phyloP scores from a whole-genome alignment of 257 asterid species.

The Nicotiana obtusifolia region DNA sequence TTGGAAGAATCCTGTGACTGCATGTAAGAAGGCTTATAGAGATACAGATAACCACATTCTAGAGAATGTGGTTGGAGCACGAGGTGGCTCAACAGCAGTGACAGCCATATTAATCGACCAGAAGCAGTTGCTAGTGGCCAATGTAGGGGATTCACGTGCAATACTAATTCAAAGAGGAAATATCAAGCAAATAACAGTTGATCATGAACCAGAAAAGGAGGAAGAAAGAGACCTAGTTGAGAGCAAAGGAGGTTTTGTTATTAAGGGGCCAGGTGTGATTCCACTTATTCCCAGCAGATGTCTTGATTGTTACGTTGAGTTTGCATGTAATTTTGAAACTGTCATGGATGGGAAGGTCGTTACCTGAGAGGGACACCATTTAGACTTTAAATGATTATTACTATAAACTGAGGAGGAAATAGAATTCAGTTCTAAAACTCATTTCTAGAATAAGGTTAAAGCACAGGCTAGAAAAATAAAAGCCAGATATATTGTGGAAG shows the following conservation, averaged over 20 bases:
- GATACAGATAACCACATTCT: conserved; percentile 28
- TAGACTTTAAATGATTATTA: neutral
- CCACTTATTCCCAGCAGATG: neutral
- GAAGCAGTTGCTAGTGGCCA: conserved; percentile 35
- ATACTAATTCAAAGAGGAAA: conserved; percentile 30
- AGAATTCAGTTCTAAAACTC: neutral
- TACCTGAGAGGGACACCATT: neutral
- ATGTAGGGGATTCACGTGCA: conserved; percentile 51
- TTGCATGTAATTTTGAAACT: neutral
- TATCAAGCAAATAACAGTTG: conserved; percentile 28
- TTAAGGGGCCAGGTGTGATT: conserved; percentile 24
- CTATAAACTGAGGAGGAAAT: neutral
- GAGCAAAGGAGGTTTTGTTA: conserved; percentile 46
- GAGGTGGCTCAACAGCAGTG: conserved; percentile 51
- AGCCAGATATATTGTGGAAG: neutral
- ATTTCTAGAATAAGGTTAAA: neutral
- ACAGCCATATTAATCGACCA: conserved; percentile 34
- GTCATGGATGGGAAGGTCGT: neutral
- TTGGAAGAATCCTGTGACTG: conserved; percentile 28
- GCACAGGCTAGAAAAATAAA: neutral
- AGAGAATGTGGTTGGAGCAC: conserved; percentile 29
- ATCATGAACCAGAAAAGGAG: conserved; percentile 39
- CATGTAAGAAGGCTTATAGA: conserved; percentile 32
- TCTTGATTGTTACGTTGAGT: neutral
- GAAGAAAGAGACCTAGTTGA: conserved; percentile 34